Conservation (phyloP, 371 early-diverging fungal species). For the Syncephalastrum monosporum region DNA sequence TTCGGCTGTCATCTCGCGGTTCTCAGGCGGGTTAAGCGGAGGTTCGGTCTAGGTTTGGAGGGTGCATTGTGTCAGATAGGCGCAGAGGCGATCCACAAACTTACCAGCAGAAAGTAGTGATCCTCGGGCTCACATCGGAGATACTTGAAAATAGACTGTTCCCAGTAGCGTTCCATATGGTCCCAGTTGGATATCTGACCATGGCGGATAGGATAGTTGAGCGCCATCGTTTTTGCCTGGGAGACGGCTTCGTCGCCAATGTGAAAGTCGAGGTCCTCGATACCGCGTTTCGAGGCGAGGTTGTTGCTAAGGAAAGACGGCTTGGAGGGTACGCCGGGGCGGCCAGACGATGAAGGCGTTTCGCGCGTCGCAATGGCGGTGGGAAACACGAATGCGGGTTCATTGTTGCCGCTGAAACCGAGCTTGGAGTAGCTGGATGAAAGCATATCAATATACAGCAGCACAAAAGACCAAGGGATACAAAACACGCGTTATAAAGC, state of each 20-base stretch:
- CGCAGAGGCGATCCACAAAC: neutral
- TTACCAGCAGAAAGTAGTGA: conserved; percentile 87
- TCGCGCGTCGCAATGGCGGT: conserved; percentile 87
- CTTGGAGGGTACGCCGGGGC: conserved; percentile 60
- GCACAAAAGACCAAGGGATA: neutral
- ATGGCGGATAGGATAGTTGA: conserved; percentile 86
- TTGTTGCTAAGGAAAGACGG: conserved; percentile 65
- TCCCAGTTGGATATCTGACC: conserved; percentile 94
- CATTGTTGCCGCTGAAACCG: conserved; percentile 97
- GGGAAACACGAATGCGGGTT: conserved; percentile 95
- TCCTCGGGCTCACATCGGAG: conserved; percentile 98
- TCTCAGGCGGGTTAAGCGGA: conserved; percentile 89
- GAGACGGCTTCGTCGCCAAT: conserved; percentile 96
- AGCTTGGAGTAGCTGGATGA: conserved; percentile 92
- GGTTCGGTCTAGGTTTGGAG: conserved; percentile 77
- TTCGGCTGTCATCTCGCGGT: conserved; percentile 92
- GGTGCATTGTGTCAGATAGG: neutral
- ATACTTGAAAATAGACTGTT: conserved; percentile 96
- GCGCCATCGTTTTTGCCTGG: conserved; percentile 82
- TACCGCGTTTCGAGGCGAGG: conserved; percentile 93
- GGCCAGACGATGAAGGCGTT: conserved; percentile 47
- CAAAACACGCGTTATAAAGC: neutral
- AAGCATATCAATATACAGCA: conserved; percentile 1
- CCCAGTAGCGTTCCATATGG: conserved; percentile 94
- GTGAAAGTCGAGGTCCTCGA: conserved; percentile 95